A percentile compares a stretch with the other conserved stretches of the same genome.
Conservation (phyloP, 1,284 basidiomycete genomes). For the Psilocybe mexicana region DNA sequence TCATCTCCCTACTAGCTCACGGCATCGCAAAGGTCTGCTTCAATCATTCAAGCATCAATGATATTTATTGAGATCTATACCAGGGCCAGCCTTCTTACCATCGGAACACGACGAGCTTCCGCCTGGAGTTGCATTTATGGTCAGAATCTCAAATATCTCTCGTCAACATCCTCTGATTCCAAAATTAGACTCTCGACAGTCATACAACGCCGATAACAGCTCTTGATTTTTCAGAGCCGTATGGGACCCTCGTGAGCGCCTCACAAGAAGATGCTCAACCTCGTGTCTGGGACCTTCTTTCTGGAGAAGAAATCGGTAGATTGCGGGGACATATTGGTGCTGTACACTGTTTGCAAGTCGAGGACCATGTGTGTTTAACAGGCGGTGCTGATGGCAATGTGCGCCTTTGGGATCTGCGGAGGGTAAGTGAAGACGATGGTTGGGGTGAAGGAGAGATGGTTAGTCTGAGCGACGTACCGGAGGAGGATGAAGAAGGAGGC, state of each 20-base stretch:
- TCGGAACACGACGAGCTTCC: constrained; percentile 98
- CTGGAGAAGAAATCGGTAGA: constrained; percentile 79
- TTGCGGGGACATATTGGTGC: constrained; percentile 77
- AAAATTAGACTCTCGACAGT: constrained; percentile 70
- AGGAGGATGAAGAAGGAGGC: constrained; percentile 53
- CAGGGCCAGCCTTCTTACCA: constrained; percentile 92
- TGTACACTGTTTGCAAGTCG: constrained; percentile 93
- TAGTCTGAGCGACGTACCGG: constrained; percentile 61
- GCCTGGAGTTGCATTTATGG: constrained; percentile 96
- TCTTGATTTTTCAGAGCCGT: constrained; percentile 96
- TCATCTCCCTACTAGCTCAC: constrained; percentile 61
- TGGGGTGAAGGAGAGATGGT: constrained; percentile 59
- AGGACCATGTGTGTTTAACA: constrained; percentile 89
- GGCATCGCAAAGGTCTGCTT: constrained; percentile 70
- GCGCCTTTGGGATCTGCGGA: constrained; percentile 85
- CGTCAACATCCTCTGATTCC: constrained; percentile 4
- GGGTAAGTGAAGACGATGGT: constrained; percentile 75
- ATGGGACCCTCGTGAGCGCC: constrained; percentile 89
- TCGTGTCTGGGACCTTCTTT: constrained; percentile 86
- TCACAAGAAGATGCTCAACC: constrained; percentile 79
- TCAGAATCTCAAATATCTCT: constrained; percentile 32
- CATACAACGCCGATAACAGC: constrained; percentile 85
- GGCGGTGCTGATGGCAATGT: constrained; percentile 88
- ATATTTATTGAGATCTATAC: not conserved
- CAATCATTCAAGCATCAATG: not conserved